These are phyloP conservation scores for Pochonia chlamydosporia DNA, from an alignment of 2,329 filamentous ascomycete species.

Conservation along the genomic window DNA sequence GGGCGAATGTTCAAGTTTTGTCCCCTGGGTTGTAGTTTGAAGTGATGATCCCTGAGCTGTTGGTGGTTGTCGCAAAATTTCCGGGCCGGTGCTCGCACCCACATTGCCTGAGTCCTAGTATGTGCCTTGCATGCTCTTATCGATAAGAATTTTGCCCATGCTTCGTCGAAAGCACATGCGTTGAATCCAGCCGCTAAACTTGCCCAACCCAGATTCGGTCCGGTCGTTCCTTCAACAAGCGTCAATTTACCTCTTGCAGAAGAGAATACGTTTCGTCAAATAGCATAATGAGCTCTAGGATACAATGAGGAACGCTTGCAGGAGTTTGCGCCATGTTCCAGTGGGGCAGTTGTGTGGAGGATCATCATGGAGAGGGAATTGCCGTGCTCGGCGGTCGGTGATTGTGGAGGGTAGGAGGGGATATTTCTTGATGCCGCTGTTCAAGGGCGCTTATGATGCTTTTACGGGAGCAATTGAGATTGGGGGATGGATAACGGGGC, in stretches of 20 bases:
- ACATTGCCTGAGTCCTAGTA: too few relatives aligned
- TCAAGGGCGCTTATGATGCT: slow-evolving; percentile 10
- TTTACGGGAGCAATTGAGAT: slow-evolving; percentile 11
- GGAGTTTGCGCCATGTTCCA: slow-evolving; percentile 14
- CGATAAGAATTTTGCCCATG: slow-evolving; percentile 5
- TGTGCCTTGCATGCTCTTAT: slow-evolving; percentile 9
- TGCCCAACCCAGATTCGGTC: background rate
- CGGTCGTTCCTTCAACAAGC: background rate
- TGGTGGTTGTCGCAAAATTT: slow-evolving; percentile 16
- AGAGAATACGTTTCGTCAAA: background rate
- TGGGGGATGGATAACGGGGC: slow-evolving; percentile 9
- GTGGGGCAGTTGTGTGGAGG: slow-evolving; percentile 2
- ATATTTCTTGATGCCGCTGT: slow-evolving; percentile 9
- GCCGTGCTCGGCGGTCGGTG: background rate
- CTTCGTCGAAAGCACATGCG: background rate
- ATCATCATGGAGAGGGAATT: background rate
- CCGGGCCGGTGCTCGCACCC: slow-evolving; percentile 9
- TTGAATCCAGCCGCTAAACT: background rate
- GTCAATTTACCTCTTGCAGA: background rate
- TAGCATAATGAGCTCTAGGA: slow-evolving; percentile 10
- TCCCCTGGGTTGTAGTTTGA: background rate
- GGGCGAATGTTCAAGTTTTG: background rate
- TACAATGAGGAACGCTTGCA: slow-evolving; percentile 14
- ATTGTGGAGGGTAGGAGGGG: slow-evolving; percentile 3
- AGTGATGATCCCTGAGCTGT: background rate